Evolutionary conservation across 2,329 filamentous ascomycete genomes (phyloP).

Genomic region (Apiospora saccharicola): DNA sequence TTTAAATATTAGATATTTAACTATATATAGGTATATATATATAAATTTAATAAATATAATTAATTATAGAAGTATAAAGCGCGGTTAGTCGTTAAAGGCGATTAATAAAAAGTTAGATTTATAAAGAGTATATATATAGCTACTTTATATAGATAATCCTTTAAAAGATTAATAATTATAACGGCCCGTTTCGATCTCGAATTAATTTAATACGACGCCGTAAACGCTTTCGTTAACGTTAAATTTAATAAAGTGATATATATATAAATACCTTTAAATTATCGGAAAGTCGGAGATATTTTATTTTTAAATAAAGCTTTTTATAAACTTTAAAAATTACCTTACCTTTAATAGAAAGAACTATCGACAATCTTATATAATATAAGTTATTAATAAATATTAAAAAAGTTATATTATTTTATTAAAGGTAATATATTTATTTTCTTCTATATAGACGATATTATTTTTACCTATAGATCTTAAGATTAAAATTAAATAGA

Average conservation of each 20-base stretch:
- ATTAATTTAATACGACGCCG: slow-evolving; percentile 1
- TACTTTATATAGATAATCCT: background rate
- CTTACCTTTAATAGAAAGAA: background rate
- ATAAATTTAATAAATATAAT: background rate
- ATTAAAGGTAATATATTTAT: no score
- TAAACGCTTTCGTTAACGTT: background rate
- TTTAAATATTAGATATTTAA: background rate
- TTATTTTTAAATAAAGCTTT: background rate
- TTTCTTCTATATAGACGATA: background rate
- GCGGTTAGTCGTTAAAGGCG: background rate
- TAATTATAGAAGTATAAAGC: background rate
- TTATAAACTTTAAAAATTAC: background rate
- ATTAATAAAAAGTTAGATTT: background rate
- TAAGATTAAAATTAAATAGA: background rate
- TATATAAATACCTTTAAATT: background rate
- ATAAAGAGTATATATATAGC: background rate
- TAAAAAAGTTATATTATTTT: no score
- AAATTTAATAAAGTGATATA: background rate
- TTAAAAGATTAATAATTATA: background rate
- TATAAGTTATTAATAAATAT: no score
- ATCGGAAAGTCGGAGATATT: background rate
- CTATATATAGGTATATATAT: slow-evolving; percentile 9
- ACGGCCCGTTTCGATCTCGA: background rate
- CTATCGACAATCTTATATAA: no score
- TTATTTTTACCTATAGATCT: background rate